Conservation (phyloP, 805 yeast species). For the Zygosaccharomyces bisporus region DNA sequence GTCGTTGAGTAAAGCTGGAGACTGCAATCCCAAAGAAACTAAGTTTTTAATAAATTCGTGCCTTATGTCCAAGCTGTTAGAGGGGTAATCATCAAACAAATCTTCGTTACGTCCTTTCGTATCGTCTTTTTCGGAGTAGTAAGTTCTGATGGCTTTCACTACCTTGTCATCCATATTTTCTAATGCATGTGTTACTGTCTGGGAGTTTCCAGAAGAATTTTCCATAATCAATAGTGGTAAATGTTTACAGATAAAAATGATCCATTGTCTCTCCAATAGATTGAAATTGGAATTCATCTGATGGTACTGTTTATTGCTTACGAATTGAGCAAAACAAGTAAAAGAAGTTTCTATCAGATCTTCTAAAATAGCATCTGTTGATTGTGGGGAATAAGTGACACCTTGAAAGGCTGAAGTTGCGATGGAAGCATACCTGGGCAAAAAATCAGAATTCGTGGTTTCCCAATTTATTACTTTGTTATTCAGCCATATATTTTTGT, state of each 20-base stretch:
- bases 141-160: constrained; percentile 33
- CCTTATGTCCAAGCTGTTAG: constrained; percentile 46
- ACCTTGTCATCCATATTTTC: constrained; percentile 33
- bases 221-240: constrained; percentile 44
- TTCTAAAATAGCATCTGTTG: constrained; percentile 22
- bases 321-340: constrained; percentile 44
- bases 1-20: constrained; percentile 33
- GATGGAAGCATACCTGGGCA: constrained; percentile 32
- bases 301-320: constrained; percentile 41
- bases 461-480: constrained; percentile 38
- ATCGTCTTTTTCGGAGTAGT: constrained; percentile 36
- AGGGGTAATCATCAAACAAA: constrained; percentile 49
- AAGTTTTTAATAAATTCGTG: constrained; percentile 49
- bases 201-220: constrained; percentile 26
- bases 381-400: constrained; percentile 22
- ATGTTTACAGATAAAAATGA: constrained; percentile 43
- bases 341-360: constrained; percentile 37
- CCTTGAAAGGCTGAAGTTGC: constrained; percentile 35
- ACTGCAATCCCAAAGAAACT: constrained; percentile 40
- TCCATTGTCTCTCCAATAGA: constrained; percentile 42
- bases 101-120: constrained; percentile 42
- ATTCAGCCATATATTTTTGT: constrained; percentile 40
- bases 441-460: constrained; percentile 30
- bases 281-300: constrained; percentile 37
- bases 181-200: constrained; percentile 26